Conservation (phyloP, 139 green algal genomes). For the Coccomyxa sp. region DNA sequence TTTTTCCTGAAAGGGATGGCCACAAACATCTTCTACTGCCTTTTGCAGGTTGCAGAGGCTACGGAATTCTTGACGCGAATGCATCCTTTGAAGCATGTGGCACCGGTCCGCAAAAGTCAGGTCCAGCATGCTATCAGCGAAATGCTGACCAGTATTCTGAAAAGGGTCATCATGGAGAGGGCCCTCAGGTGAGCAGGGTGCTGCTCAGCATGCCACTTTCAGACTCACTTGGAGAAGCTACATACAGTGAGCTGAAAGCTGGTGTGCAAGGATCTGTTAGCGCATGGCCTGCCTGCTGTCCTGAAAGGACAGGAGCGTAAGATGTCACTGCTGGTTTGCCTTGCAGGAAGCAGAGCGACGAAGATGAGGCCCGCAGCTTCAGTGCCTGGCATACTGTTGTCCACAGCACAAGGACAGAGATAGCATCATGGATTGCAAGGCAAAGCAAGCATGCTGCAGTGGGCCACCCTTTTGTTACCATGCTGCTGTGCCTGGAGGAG, state of each 20-base stretch:
- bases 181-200: neutral
- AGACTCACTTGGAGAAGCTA: no score
- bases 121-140: slow-evolving; percentile 63
- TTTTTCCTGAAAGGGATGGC: no score
- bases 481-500: slow-evolving; percentile 72
- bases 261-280: no score
- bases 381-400: neutral
- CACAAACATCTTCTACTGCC: neutral
- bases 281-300: neutral
- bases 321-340: neutral
- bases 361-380: neutral
- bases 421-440: slow-evolving; percentile 64
- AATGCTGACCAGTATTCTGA: slow-evolving; percentile 71
- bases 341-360: neutral
- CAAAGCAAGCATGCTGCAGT: slow-evolving; percentile 61
- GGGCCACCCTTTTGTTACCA: slow-evolving; percentile 62
- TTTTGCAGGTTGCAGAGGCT: slow-evolving; percentile 29
- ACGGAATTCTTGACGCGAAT: slow-evolving; percentile 51
- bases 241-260: no score
- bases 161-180: slow-evolving; percentile 17
- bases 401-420: slow-evolving; percentile 13
- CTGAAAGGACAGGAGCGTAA: neutral
- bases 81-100: slow-evolving; percentile 65
- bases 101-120: slow-evolving; percentile 78
- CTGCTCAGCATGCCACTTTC: neutral